phyloP scores from a whole-genome alignment of 2,329 filamentous ascomycete species.

The Stachybotrys elegans region DNA sequence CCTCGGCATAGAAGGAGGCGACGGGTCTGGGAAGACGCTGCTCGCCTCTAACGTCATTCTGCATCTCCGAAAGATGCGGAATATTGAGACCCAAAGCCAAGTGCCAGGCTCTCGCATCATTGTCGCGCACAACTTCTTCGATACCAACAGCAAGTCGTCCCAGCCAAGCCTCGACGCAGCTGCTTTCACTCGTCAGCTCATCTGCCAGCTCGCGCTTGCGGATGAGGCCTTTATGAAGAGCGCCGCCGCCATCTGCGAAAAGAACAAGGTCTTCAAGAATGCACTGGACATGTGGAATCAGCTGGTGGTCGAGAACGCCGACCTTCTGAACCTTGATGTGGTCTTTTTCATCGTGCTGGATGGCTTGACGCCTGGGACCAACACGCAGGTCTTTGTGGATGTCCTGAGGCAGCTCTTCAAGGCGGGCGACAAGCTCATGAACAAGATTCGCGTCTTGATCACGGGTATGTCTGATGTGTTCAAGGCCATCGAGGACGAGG shows the following conservation, averaged over 20 bases:
- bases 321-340: constrained; percentile 20
- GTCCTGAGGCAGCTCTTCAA: constrained; percentile 18
- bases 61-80: constrained; percentile 18
- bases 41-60: constrained; percentile 24
- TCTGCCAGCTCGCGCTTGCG: constrained; percentile 26
- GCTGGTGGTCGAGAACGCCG: constrained; percentile 24
- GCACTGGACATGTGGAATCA: constrained; percentile 24
- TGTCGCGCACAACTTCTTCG: constrained; percentile 7
- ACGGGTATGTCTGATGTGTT: constrained; percentile 16
- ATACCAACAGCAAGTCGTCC: background rate
- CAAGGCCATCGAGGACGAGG: constrained; percentile 12
- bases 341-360: constrained; percentile 28
- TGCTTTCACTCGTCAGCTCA: background rate
- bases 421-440: constrained; percentile 9
- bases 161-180: background rate
- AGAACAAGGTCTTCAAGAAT: constrained; percentile 16
- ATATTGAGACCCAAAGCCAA: constrained; percentile 3
- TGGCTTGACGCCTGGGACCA: constrained; percentile 15
- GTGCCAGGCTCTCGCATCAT: constrained; percentile 5
- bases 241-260: constrained; percentile 20
- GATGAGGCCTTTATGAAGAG: constrained; percentile 27
- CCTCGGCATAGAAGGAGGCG: constrained; percentile 20
- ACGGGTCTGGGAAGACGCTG: constrained; percentile 26
- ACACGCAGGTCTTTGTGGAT: constrained; percentile 12
- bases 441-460: constrained; percentile 20